A percentile compares a stretch with the other conserved stretches of the same genome.
phyloP scores from a whole-genome alignment of 1,284 basidiomycete genomes.

The Veloporphyrellus conicus region DNA sequence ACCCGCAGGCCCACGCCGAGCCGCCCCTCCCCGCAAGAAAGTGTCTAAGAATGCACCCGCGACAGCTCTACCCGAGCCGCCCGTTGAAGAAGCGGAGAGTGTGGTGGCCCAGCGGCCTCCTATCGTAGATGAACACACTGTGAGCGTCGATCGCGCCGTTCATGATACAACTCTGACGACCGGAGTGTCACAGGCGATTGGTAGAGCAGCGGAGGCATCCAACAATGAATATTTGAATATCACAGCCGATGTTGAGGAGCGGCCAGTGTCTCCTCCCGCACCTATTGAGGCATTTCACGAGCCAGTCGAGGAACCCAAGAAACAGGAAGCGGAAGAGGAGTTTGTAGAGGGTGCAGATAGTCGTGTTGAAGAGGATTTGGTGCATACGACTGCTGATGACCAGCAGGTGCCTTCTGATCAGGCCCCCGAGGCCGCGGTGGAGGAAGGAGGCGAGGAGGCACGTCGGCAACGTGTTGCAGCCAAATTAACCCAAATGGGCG shows the following conservation, averaged over 20 bases:
- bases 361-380: slow-evolving; percentile 2
- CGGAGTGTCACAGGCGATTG: slow-evolving; percentile 13
- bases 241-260: not conserved
- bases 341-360: slow-evolving; percentile 6
- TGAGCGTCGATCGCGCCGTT: slow-evolving; percentile 1
- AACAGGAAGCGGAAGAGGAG: slow-evolving; percentile 20
- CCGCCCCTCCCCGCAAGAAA: slow-evolving; percentile 66
- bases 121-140: slow-evolving; percentile 1
- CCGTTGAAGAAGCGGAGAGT: slow-evolving; percentile 18
- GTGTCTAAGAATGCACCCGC: slow-evolving; percentile 42
- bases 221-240: not conserved
- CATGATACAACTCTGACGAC: not conserved
- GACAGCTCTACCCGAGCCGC: slow-evolving; percentile 22
- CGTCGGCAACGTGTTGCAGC: slow-evolving; percentile 59
- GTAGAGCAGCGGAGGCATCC: slow-evolving; percentile 2
- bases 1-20: slow-evolving; percentile 62
- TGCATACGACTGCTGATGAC: slow-evolving; percentile 9
- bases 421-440: slow-evolving; percentile 23
- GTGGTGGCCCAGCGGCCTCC: slow-evolving; percentile 6
- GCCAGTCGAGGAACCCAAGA: slow-evolving; percentile 7
- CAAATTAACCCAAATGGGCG: slow-evolving; percentile 60
- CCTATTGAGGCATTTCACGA: slow-evolving; percentile 4
- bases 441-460: slow-evolving; percentile 51
- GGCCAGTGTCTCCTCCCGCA: not conserved
- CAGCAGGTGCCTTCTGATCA: slow-evolving; percentile 21